phyloP scores from a whole-genome alignment of 2,329 filamentous ascomycete species.

The Hymenoscyphus linearis region DNA sequence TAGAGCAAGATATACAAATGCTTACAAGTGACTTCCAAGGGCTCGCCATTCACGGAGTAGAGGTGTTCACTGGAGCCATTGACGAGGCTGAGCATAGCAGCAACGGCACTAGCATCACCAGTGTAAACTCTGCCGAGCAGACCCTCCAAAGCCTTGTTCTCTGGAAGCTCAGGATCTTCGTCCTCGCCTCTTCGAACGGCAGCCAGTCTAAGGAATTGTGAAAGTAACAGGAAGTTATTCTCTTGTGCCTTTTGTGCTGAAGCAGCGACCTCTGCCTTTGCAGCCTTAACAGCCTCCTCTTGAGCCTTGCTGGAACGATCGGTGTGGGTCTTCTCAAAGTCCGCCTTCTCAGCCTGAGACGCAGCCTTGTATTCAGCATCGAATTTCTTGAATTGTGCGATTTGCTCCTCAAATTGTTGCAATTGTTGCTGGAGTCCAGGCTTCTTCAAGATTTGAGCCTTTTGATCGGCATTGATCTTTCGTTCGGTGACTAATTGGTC shows the following conservation, averaged over 20 bases:
- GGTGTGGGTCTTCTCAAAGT: slow-evolving; percentile 51
- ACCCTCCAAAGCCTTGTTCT: slow-evolving; percentile 77
- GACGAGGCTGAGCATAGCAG: slow-evolving; percentile 71
- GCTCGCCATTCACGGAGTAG: slow-evolving; percentile 57
- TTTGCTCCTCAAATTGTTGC: slow-evolving; percentile 66
- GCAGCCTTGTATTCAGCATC: slow-evolving; percentile 65
- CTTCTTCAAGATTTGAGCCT: slow-evolving; percentile 72
- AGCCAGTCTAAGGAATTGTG: slow-evolving; percentile 75
- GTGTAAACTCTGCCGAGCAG: slow-evolving; percentile 73
- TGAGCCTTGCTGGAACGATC: slow-evolving; percentile 42
- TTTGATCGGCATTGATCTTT: slow-evolving; percentile 78
- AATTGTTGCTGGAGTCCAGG: slow-evolving; percentile 65
- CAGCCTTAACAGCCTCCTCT: slow-evolving; percentile 45
- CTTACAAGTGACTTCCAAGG: slow-evolving; percentile 68
- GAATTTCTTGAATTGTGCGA: slow-evolving; percentile 68
- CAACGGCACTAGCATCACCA: slow-evolving; percentile 69
- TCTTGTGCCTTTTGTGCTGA: slow-evolving; percentile 53
- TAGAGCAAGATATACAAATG: not conserved
- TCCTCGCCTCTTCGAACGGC: slow-evolving; percentile 69
- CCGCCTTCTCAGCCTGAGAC: slow-evolving; percentile 52
- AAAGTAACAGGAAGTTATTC: slow-evolving; percentile 63
- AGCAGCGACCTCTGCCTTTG: slow-evolving; percentile 45
- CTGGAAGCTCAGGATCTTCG: slow-evolving; percentile 56
- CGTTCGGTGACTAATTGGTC: slow-evolving; percentile 66
- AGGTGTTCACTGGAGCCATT: slow-evolving; percentile 65